Evolutionary conservation across 2,329 filamentous ascomycete species (phyloP).

Genomic region (Penicillium sp.): DNA sequence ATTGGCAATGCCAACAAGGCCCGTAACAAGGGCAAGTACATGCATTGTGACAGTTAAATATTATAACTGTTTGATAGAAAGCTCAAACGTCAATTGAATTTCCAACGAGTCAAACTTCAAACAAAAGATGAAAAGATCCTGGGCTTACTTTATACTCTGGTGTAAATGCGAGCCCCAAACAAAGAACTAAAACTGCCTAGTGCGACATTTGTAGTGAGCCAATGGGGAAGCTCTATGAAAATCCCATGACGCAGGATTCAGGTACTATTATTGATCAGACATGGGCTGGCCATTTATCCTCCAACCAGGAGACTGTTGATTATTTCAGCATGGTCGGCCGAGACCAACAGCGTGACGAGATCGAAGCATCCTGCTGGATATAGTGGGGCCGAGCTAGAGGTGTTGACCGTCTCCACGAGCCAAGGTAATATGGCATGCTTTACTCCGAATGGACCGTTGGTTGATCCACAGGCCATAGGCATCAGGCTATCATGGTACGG

Average conservation of each 20-base stretch:
- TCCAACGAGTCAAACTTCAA: background rate
- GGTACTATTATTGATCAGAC: background rate
- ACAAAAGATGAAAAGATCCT: background rate
- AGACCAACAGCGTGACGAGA: conserved; percentile 12
- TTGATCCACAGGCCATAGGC: background rate
- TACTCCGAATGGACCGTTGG: background rate
- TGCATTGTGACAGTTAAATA: conserved; percentile 25
- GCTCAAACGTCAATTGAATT: background rate
- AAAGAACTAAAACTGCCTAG: background rate
- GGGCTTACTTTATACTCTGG: conserved; percentile 12
- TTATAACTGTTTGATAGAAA: background rate
- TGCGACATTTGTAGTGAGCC: background rate
- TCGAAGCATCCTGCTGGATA: background rate
- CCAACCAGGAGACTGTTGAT: conserved; percentile 17
- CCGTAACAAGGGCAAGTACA: conserved; percentile 24
- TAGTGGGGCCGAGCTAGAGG: background rate
- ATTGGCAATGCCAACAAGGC: conserved; percentile 37
- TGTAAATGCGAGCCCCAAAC: background rate
- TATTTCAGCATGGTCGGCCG: conserved; percentile 15
- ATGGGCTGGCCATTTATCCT: conserved; percentile 3
- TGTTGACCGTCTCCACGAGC: conserved; percentile 2
- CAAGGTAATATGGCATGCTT: conserved; percentile 1
- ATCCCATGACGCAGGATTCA: background rate
- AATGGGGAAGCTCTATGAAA: conserved; percentile 7
- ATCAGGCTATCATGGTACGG: background rate